Conservation (phyloP, 2,329 filamentous ascomycete genomes). For the Diplodia sapinea region DNA sequence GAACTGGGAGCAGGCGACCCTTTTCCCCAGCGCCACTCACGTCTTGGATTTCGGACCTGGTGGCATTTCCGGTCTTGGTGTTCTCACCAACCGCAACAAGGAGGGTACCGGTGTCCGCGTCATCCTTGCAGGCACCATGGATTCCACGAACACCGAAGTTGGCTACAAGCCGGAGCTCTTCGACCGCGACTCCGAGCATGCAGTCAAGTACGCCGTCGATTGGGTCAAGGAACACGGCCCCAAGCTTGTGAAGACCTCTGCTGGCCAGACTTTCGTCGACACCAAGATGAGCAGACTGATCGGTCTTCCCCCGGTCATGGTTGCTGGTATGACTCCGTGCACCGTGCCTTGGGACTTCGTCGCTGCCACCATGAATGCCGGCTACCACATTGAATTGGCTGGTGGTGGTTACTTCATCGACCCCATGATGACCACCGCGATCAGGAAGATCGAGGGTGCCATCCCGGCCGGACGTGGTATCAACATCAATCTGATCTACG, state of each 20-base stretch:
- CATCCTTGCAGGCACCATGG: constrained; percentile 91
- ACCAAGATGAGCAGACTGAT: constrained; percentile 69
- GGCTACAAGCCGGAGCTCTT: constrained; percentile 99
- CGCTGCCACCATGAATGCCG: constrained; percentile 60
- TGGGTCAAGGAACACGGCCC: constrained; percentile 98
- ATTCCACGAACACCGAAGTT: constrained; percentile 86
- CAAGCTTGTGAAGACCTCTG: constrained; percentile 86
- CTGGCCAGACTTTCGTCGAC: constrained; percentile 88
- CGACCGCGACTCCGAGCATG: constrained; percentile 92
- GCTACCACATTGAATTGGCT: constrained; percentile 56
- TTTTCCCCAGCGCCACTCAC: constrained; percentile 89
- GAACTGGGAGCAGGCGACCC: constrained; percentile 93
- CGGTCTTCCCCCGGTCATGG: constrained; percentile 55
- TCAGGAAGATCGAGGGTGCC: constrained; percentile 52
- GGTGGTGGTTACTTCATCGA: constrained; percentile 59
- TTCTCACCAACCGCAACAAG: constrained; percentile 98
- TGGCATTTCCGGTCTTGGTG: constrained; percentile 93
- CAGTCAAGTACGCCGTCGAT: constrained; percentile 91
- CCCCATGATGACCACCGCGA: constrained; percentile 53
- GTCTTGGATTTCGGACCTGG: constrained; percentile 96
- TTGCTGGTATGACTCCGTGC: constrained; percentile 57
- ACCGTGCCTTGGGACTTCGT: constrained; percentile 59
- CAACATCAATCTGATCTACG: constrained; percentile 61
- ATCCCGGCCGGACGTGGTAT: constrained; percentile 58
- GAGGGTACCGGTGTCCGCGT: constrained; percentile 97